Conservation (phyloP, 2,329 filamentous ascomycete species). For the Trichoderma pleuroti region DNA sequence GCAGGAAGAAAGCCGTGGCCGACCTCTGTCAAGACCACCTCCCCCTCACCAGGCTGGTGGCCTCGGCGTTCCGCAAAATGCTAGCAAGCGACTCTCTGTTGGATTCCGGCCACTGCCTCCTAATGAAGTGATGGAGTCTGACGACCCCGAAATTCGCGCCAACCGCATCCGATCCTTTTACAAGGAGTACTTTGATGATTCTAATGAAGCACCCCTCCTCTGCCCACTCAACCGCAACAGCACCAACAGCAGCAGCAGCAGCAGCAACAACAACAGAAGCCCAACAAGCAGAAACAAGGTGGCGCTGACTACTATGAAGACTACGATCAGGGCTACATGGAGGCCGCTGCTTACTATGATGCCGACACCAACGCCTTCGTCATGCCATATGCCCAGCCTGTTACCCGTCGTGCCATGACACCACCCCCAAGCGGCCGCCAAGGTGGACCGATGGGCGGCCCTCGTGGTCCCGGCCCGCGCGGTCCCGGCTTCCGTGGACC, state of each 20-base stretch:
- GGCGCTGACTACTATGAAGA: conserved; percentile 65
- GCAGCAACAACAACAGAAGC: conserved; percentile 27
- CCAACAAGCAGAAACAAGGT: conserved; percentile 28
- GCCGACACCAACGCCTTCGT: conserved; percentile 68
- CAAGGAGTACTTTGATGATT: conserved; percentile 98
- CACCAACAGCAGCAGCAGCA: conserved; percentile 26
- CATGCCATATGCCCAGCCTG: conserved; percentile 78
- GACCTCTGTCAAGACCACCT: conserved; percentile 31
- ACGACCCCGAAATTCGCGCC: conserved; percentile 90
- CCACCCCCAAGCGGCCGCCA: conserved; percentile 67
- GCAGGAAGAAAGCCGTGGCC: conserved; percentile 37
- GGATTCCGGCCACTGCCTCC: conserved; percentile 83
- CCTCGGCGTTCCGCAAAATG: conserved; percentile 53
- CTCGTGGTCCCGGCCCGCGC: conserved; percentile 23
- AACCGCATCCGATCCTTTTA: conserved; percentile 98
- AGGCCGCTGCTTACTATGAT: conserved; percentile 62
- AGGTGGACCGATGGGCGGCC: conserved; percentile 30
- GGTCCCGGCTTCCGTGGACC: conserved; percentile 20
- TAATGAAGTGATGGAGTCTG: conserved; percentile 70
- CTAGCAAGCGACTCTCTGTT: conserved; percentile 60
- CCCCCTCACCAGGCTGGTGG: conserved; percentile 29
- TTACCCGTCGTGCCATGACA: conserved; percentile 90
- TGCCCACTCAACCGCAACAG: conserved; percentile 34
- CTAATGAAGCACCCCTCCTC: conserved; percentile 48
- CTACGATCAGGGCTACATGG: conserved; percentile 67